Conservation (phyloP, 345 rosid genomes). For the Aurinia saxatilis region DNA sequence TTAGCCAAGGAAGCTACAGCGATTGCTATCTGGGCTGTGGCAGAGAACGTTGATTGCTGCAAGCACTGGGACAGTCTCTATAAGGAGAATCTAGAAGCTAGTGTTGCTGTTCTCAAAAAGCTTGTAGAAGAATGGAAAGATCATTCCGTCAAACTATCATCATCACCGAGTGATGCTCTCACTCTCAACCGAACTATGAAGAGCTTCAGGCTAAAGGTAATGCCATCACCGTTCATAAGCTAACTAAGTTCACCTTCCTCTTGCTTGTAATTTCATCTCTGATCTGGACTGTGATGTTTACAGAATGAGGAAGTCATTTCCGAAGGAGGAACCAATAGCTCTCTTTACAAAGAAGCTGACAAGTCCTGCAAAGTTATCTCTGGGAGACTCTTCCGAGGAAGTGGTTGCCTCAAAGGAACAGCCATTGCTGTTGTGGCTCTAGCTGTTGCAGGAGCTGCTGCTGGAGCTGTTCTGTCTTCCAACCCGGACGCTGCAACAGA, state of each 20-base stretch:
- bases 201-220: conserved; percentile 58
- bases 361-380: conserved; percentile 45
- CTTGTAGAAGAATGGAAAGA: conserved; percentile 58
- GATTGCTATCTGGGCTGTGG: conserved; percentile 52
- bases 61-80: conserved; percentile 70
- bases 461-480: conserved; percentile 17
- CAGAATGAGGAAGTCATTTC: conserved; percentile 55
- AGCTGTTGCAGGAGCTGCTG: conserved; percentile 50
- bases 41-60: conserved; percentile 59
- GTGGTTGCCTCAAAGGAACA: conserved; percentile 40
- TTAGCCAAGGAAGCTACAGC: conserved; percentile 66
- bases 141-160: conserved; percentile 36
- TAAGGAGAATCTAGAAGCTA: conserved; percentile 49
- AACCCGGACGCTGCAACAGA: conserved; percentile 23
- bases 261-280: background rate
- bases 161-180: conserved; percentile 32
- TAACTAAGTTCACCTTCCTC: background rate
- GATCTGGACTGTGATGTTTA: background rate
- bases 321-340: conserved; percentile 29
- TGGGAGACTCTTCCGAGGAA: conserved; percentile 43
- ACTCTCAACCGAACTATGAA: conserved; percentile 43
- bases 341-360: conserved; percentile 43
- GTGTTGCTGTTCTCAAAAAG: conserved; percentile 46
- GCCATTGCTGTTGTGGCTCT: conserved; percentile 34
- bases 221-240: background rate